Percentiles rank a stretch among this genome's conserved stretches.
Conservation (phyloP, 1,284 basidiomycete genomes). For the Ganoderma boninense region DNA sequence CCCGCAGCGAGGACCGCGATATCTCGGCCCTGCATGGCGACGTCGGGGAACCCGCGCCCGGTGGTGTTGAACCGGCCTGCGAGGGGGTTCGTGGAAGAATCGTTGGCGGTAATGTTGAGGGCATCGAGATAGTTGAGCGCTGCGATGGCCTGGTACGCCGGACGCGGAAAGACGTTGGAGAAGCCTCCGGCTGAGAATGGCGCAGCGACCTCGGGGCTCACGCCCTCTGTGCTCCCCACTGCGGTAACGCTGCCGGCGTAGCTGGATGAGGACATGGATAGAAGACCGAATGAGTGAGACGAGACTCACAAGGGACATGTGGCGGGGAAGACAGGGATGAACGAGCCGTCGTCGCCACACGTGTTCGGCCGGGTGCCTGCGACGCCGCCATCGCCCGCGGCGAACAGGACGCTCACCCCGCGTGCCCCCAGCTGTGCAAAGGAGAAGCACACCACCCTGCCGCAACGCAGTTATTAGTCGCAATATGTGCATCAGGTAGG, state of each 20-base stretch:
- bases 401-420: conserved; percentile 66
- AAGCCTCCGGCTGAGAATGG: conserved; percentile 55
- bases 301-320: conserved; percentile 43
- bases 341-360: conserved; percentile 53
- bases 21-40: conserved; percentile 23
- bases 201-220: conserved; percentile 55
- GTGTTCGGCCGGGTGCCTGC: conserved; percentile 61
- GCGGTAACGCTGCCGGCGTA: conserved; percentile 57
- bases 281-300: too few relatives aligned
- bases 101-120: conserved; percentile 32
- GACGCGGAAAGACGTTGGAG: conserved; percentile 50
- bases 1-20: conserved; percentile 67
- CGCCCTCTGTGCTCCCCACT: conserved; percentile 58
- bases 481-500: not conserved
- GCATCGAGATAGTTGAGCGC: conserved; percentile 40
- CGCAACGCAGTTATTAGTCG: not conserved
- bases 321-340: conserved; percentile 68
- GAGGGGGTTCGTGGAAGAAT: conserved; percentile 7
- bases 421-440: conserved; percentile 70
- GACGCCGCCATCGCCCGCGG: conserved; percentile 72
- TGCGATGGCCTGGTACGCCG: conserved; percentile 46
- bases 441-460: conserved; percentile 55
- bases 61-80: conserved; percentile 32
- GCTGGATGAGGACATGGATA: conserved; percentile 12
- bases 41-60: conserved; percentile 39